These are phyloP conservation scores for Cicer yamashitae DNA, from an alignment of 306 rosid genomes.

Conservation along the genomic window DNA sequence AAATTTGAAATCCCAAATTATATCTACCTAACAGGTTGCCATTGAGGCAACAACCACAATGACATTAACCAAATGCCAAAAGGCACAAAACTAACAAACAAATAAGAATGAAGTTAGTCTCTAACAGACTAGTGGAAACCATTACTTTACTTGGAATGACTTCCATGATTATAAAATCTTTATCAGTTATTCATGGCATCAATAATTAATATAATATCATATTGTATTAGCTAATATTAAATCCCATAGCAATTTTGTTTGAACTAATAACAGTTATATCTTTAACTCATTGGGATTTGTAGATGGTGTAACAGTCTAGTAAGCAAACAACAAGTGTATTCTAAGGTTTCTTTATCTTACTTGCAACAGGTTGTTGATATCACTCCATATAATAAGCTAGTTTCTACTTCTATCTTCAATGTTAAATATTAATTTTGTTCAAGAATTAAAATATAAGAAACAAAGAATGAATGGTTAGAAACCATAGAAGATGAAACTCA, in stretches of 20 bases:
- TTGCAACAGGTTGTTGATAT: too few species aligned
- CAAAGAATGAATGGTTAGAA: too few species aligned
- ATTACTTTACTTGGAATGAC: constrained; percentile 4
- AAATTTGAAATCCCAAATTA: not conserved
- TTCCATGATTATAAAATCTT: constrained; percentile 1
- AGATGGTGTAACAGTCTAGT: too few species aligned
- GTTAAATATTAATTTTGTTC: too few species aligned
- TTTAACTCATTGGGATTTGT: not conserved
- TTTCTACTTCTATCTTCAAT: too few species aligned
- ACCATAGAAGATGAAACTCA: too few species aligned
- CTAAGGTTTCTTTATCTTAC: too few species aligned
- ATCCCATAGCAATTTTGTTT: constrained; percentile 4
- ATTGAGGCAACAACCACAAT: not conserved
- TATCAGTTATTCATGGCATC: not conserved
- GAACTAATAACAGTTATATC: constrained; percentile 3
- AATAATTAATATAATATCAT: not conserved
- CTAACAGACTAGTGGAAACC: not conserved
- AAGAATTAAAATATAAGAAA: too few species aligned
- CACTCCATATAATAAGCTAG: too few species aligned
- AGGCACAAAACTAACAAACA: not conserved
- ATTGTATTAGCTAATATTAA: not conserved
- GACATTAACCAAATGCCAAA: not conserved
- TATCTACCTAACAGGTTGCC: not conserved
- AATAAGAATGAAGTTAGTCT: not conserved
- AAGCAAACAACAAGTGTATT: too few species aligned